phyloP scores from a whole-genome alignment of 805 yeast species.

The Metschnikowia gelsemii region DNA sequence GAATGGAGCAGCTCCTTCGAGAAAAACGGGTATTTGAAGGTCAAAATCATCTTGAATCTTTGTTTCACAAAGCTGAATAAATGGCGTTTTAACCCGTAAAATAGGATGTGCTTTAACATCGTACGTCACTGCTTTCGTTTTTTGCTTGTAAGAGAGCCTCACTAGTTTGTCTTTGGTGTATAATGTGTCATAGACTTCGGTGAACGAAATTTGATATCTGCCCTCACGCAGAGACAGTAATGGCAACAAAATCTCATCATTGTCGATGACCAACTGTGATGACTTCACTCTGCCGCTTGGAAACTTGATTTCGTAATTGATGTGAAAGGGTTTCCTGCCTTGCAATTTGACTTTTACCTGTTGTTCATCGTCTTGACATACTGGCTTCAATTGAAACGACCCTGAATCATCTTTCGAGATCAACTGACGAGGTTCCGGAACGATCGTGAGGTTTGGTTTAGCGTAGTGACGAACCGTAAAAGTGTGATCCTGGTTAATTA shows the following conservation, averaged over 20 bases:
- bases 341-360: constrained; percentile 40
- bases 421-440: constrained; percentile 21
- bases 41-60: constrained; percentile 29
- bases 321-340: constrained; percentile 66
- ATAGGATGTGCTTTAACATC: constrained; percentile 62
- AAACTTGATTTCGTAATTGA: constrained; percentile 59
- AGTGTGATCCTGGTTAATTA: constrained; percentile 16
- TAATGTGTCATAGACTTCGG: constrained; percentile 61
- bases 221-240: constrained; percentile 53
- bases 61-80: constrained; percentile 48
- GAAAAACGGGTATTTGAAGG: constrained; percentile 48
- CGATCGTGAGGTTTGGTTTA: constrained; percentile 19
- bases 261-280: constrained; percentile 34
- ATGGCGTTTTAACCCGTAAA: constrained; percentile 48
- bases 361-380: constrained; percentile 34
- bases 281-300: constrained; percentile 53
- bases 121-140: constrained; percentile 27
- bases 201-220: constrained; percentile 57
- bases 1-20: constrained; percentile 64
- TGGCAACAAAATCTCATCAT: constrained; percentile 30
- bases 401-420: constrained; percentile 4
- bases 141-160: constrained; percentile 4
- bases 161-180: constrained; percentile 45
- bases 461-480: constrained; percentile 28
- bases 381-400: constrained; percentile 24